Evolutionary conservation across 2,329 filamentous ascomycete genomes (phyloP).

Genomic region (Apiospora kogelbergensis): DNA sequence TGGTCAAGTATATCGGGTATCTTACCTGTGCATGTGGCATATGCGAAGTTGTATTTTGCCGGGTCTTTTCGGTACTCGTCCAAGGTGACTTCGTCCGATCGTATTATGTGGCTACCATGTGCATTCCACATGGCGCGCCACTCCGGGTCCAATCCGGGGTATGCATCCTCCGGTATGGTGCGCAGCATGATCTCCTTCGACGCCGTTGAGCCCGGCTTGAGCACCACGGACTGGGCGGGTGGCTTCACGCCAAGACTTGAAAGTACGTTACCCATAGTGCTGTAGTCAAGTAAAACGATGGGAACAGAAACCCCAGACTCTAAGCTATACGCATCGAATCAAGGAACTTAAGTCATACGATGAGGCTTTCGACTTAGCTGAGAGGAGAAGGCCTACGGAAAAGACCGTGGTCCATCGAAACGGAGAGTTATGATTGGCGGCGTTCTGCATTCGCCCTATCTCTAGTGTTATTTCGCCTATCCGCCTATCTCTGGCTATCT

Average conservation of each 20-base stretch:
- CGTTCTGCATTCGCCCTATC: neutral
- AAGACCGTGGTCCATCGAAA: neutral
- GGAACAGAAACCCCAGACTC: neutral
- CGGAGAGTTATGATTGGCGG: neutral
- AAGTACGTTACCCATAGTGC: neutral
- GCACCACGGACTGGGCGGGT: neutral
- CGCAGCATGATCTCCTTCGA: neutral
- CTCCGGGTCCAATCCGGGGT: constrained; percentile 25
- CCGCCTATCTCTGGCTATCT: neutral
- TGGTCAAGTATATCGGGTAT: too few relatives aligned
- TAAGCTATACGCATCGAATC: neutral
- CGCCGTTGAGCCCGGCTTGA: neutral
- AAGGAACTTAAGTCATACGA: neutral
- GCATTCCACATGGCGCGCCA: constrained; percentile 29
- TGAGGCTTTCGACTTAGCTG: neutral
- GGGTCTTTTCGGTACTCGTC: constrained; percentile 27
- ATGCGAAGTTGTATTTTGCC: constrained; percentile 29
- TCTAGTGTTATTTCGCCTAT: neutral
- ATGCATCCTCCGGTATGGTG: constrained; percentile 12
- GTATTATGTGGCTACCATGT: constrained; percentile 26
- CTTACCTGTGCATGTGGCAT: constrained; percentile 23
- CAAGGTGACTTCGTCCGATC: constrained; percentile 28
- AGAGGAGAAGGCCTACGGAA: neutral
- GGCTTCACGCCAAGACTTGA: neutral
- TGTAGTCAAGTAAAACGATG: neutral